Conservation (phyloP, 106 monocot species). For the Apostasia ramifera region DNA sequence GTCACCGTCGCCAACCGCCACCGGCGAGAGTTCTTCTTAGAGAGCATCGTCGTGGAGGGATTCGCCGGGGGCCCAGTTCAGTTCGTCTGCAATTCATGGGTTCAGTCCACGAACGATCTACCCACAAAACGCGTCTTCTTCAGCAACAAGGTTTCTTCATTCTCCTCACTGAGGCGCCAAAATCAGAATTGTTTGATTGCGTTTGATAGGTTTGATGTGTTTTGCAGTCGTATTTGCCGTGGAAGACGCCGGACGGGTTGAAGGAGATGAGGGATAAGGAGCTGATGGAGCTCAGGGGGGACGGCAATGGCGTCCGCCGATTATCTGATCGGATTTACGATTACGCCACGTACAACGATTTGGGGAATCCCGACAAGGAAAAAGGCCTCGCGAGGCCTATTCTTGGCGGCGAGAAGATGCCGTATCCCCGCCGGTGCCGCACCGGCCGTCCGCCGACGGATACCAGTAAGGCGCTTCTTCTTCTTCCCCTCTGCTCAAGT, state of each 20-base stretch:
- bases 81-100: slow-evolving; percentile 69
- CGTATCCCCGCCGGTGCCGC: slow-evolving; percentile 72
- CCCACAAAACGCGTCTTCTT: slow-evolving; percentile 62
- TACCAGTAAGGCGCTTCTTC: slow-evolving; percentile 34
- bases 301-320: slow-evolving; percentile 50
- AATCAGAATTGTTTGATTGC: not conserved
- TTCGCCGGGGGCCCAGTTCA: slow-evolving; percentile 35
- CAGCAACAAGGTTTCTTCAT: slow-evolving; percentile 41
- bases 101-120: slow-evolving; percentile 43
- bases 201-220: not conserved
- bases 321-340: slow-evolving; percentile 66
- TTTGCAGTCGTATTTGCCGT: slow-evolving; percentile 68
- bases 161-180: not conserved
- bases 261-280: slow-evolving; percentile 67
- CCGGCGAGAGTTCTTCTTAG: slow-evolving; percentile 73
- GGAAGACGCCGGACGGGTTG: slow-evolving; percentile 61
- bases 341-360: slow-evolving; percentile 69
- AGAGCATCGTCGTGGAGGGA: slow-evolving; percentile 67
- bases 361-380: slow-evolving; percentile 73
- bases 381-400: slow-evolving; percentile 39
- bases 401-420: slow-evolving; percentile 61
- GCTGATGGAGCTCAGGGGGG: slow-evolving; percentile 47
- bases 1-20: slow-evolving; percentile 64
- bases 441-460: slow-evolving; percentile 60
- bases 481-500: too few relatives aligned